Base-by-base conservation (phyloP, 2,329 filamentous ascomycete genomes). In the Tolypocladium tropicale region DNA sequence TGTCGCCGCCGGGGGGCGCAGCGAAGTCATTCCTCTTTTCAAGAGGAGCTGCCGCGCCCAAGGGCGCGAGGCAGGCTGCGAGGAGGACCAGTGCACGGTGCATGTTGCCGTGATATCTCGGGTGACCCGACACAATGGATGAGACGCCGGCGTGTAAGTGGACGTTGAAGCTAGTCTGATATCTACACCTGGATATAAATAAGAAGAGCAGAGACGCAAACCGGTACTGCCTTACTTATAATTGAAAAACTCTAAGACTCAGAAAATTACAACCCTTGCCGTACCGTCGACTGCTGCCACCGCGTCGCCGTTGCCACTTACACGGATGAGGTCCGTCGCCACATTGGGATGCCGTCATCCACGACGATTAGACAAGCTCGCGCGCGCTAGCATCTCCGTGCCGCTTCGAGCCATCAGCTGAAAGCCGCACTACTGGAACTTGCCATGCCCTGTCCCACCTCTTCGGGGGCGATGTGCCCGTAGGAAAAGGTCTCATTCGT, bases 41-140 rank as follows among this genome's bases (percentile, higher is more conserved):
- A 5, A 50, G 7, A 9, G 55, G 55, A 6, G 28, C 21, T 18
- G 55, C 52, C 9, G n/a, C 34, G 51, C 41, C 23, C 7, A 53
- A 28, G 18, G 56, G 48, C 9, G 37, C 55, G 32, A 59, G 56
- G n/a, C 33, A 56, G 54, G 41, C 53, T n/a, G 53, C 52, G 28
- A 55, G 18, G 21, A 59, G 56, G 28, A 23, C 33, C 18, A 59
- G 30, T 52, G 58, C 55, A n/a, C 28, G 54, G 37, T 33, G 52
- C 57, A 59, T 57, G 18, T 16, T 32, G 50, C 14, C 21, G 39
- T 14, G 14, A 25, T 21, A 25, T 33, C 36, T 53, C 25, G 23
- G n/a, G 51, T 18, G 43, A 48, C 10, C 14, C 4, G 43, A 48
- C 14, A 25, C 25, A 11, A 16, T 28, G 43, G 11, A n/a, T 25